These are phyloP conservation scores for Fusarium scirpi DNA, from an alignment of 2,329 filamentous ascomycete genomes.

Conservation along the genomic window DNA sequence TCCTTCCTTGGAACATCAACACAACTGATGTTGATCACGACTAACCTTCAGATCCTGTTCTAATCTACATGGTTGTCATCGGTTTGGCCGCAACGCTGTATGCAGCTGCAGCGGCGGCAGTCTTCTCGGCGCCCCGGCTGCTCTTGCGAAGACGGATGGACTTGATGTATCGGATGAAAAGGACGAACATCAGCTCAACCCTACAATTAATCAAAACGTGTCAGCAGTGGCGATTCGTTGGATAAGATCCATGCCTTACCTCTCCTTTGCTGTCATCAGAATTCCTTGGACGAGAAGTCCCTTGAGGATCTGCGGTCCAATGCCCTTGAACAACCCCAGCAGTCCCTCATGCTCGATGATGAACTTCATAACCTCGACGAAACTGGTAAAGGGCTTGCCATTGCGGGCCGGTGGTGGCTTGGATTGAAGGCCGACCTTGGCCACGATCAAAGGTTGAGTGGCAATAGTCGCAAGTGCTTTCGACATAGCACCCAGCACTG, in stretches of 20 bases:
- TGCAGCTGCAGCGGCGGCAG: slow-evolving; percentile 57
- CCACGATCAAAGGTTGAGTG: slow-evolving; percentile 96
- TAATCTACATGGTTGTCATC: slow-evolving; percentile 35
- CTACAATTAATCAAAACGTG: slow-evolving; percentile 55
- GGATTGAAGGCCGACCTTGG: slow-evolving; percentile 96
- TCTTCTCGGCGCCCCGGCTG: slow-evolving; percentile 72
- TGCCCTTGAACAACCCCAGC: slow-evolving; percentile 93
- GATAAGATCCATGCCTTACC: slow-evolving; percentile 63
- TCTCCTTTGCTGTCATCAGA: slow-evolving; percentile 99
- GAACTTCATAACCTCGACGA: slow-evolving; percentile 93
- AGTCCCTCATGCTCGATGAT: slow-evolving; percentile 90
- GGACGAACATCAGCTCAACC: slow-evolving; percentile 88
- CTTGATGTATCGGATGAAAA: slow-evolving; percentile 85
- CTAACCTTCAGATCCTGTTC: slow-evolving; percentile 9
- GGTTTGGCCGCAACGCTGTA: slow-evolving; percentile 60
- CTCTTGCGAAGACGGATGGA: slow-evolving; percentile 77
- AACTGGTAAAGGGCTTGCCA: slow-evolving; percentile 93
- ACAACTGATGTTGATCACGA: not conserved
- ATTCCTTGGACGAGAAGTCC: slow-evolving; percentile 94
- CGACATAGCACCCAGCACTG: slow-evolving; percentile 91
- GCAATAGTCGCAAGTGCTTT: slow-evolving; percentile 91
- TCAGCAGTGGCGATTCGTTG: slow-evolving; percentile 28
- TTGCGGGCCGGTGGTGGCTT: slow-evolving; percentile 85
- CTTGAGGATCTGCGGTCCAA: slow-evolving; percentile 92
- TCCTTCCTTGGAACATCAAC: slow-evolving; percentile 33